Conservation (phyloP, 148 eudicot genomes). For the Persicaria maculosa region DNA sequence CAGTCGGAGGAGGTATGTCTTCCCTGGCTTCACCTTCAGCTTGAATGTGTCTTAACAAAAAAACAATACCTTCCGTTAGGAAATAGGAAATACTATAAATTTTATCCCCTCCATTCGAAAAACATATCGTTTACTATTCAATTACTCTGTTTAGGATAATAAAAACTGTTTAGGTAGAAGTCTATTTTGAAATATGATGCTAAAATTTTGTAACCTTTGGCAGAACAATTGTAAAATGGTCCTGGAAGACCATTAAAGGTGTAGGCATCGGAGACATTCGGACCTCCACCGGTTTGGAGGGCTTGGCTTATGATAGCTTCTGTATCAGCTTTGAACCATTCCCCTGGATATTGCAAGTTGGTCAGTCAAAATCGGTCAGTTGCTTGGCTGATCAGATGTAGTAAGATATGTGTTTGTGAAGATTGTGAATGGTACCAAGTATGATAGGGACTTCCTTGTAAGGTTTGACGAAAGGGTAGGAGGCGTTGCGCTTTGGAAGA, state of each 20-base stretch:
- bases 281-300: slow-evolving; percentile 40
- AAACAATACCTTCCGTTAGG: background rate
- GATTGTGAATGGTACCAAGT: slow-evolving; percentile 25
- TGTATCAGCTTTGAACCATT: slow-evolving; percentile 48
- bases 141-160: slow-evolving; percentile 43
- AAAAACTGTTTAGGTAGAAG: slow-evolving; percentile 41
- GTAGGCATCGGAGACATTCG: slow-evolving; percentile 50
- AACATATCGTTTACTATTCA: too few species aligned
- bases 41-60: slow-evolving; percentile 30
- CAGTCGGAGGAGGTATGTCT: too few species aligned
- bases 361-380: too few species aligned
- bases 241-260: slow-evolving; percentile 55
- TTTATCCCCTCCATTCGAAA: too few species aligned
- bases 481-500: slow-evolving; percentile 29
- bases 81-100: background rate
- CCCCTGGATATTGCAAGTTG: slow-evolving; percentile 26
- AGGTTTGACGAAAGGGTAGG: slow-evolving; percentile 43
- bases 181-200: background rate
- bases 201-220: slow-evolving; percentile 25
- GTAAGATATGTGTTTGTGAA: too few species aligned
- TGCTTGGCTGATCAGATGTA: too few species aligned
- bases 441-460: slow-evolving; percentile 43
- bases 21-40: slow-evolving; percentile 40
- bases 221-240: slow-evolving; percentile 36
- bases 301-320: slow-evolving; percentile 45